These are phyloP conservation scores for Podospora conica DNA, from an alignment of 495 filamentous ascomycete genomes.

Conservation along the genomic window DNA sequence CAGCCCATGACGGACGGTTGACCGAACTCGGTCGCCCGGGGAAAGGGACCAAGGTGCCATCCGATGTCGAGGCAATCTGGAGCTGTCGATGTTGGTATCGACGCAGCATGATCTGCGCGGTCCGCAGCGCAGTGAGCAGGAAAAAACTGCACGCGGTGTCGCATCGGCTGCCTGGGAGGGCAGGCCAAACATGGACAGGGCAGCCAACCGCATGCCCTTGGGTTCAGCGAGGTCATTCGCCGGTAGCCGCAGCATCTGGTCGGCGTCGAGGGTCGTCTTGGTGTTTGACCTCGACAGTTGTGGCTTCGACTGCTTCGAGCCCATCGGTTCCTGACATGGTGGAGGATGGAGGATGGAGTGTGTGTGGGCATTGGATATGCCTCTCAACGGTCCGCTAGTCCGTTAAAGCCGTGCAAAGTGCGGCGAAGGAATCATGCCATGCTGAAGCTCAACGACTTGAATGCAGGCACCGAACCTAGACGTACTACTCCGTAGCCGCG, in stretches of 20 bases:
- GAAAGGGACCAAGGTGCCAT: conserved; percentile 1
- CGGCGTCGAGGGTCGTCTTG: background rate
- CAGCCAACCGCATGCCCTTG: conserved; percentile 1
- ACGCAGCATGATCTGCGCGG: conserved; percentile 5
- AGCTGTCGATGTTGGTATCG: background rate
- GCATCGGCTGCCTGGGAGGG: background rate
- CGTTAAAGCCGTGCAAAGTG: background rate
- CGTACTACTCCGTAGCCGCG: background rate
- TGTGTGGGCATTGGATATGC: background rate
- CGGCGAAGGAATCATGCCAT: background rate
- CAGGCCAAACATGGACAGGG: background rate
- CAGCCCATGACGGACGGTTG: too few species aligned
- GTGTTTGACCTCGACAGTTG: background rate
- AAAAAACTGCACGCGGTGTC: background rate
- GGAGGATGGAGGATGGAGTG: background rate
- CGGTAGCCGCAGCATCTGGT: background rate
- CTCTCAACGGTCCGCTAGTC: background rate
- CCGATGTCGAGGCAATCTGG: background rate
- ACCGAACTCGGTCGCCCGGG: background rate
- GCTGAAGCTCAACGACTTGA: background rate
- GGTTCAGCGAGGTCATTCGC: conserved; percentile 1
- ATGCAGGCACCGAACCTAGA: background rate
- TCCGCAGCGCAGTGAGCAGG: background rate
- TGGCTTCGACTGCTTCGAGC: background rate
- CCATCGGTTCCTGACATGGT: background rate